These are phyloP conservation scores for Aspergillus udagawae DNA, from an alignment of 2,329 filamentous ascomycete species.

Conservation along the genomic window DNA sequence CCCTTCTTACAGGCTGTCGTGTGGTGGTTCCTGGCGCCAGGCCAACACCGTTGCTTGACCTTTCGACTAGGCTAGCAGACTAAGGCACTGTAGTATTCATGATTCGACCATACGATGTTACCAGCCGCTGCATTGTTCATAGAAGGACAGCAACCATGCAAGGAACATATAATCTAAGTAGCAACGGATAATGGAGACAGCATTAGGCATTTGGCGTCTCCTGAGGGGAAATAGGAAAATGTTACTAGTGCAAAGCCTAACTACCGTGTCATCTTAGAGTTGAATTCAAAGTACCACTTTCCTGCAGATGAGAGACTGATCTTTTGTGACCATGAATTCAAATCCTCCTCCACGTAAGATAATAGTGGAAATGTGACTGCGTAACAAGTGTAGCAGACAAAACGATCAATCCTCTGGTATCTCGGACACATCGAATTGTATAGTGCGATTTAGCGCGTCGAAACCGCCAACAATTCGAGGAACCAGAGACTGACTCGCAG, in stretches of 20 bases:
- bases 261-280: not conserved
- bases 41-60: conserved; percentile 5
- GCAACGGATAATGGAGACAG: not conserved
- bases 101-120: not conserved
- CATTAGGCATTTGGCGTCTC: not conserved
- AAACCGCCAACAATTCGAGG: not conserved
- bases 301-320: not conserved
- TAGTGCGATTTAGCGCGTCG: conserved; percentile 1
- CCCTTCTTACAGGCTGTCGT: conserved; percentile 14
- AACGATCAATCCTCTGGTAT: conserved; percentile 1
- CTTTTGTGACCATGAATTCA: not conserved
- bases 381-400: conserved; percentile 1
- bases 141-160: not conserved
- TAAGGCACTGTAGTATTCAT: not conserved
- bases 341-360: not conserved
- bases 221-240: not conserved
- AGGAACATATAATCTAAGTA: not conserved
- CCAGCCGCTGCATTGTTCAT: not conserved
- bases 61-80: not conserved
- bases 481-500: not conserved
- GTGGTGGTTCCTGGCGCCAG: conserved; percentile 17
- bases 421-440: conserved; percentile 2
- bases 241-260: too few relatives aligned
- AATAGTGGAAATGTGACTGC: not conserved
- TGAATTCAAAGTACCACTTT: not conserved